Evolutionary conservation across 2,329 filamentous ascomycete species (phyloP), one percentile per base, ranked within the genome.

Genomic region (Fusarium succisae): DNA sequence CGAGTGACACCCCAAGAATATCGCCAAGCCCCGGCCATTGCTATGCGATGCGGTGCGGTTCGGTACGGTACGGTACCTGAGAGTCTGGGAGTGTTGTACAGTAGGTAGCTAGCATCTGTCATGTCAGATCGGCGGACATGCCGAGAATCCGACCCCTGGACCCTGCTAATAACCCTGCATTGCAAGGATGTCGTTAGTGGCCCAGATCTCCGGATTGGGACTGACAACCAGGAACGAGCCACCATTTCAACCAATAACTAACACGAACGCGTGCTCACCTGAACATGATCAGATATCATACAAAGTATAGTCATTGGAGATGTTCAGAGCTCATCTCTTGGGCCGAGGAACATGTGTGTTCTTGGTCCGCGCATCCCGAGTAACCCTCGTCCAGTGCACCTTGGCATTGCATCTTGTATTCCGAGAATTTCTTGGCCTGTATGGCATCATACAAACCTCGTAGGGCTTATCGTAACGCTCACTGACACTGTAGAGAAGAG

Each of bases 121-220:
- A 66, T 54, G 47, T 60, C 39, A 67, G 73, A 77, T 76, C 71
- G 69, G 73, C 61, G 66, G 64, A 30, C 50, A 51, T 67, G 60
- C 70, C 74, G 73, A 77, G 75, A 48, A 37, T 53, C 44, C 12
- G 60, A 76, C 66, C 74, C 76, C 70, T 78, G 74, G 71, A 75
- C 76, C 76, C 74, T 78, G 76, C 67, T 73, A 66, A 63, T 30
- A 50, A 56, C 50, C 66, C 35, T 63, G 62, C 50, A 66, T 72
- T 55, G 57, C 60, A 69, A 72, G 66, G 66, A 59, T 72, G 62
- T 66, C 37, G 62, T 67, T 47, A 53, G 60, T 64, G 72, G 63
- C 68, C 55, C 48, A 61, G 58, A 53, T 47, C 57, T 66, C 76
- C 75, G 72, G 69, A 77, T 76, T 68, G 37, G 74, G 74, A 55